Evolutionary conservation across 2,329 filamentous ascomycete species (phyloP), one percentile per base, ranked within the genome.

Genomic region (Cercospora sp.): DNA sequence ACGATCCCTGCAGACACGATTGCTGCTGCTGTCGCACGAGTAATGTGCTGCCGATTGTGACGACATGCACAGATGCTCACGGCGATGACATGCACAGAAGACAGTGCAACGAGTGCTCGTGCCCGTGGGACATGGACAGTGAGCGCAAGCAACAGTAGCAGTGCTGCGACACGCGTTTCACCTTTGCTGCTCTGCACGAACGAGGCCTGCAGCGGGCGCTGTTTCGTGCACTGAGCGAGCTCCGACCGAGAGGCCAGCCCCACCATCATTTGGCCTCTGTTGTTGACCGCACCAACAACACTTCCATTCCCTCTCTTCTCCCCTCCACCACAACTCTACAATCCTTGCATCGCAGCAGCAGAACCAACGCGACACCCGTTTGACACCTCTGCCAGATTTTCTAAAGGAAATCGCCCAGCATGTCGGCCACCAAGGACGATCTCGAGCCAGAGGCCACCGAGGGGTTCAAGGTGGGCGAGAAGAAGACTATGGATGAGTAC

Each of bases 391-490:
- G 45, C 36, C 36, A 3, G 45, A 20, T 26, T 20, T 51, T 20
- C 5, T 7, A 6, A 26, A 23, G 20, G 4, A 23, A 5, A 12
- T 23, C 45, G 18, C 9, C 64, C 63, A 75, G 20, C 71, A 80
- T 80, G 78, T 75, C 77, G 68, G 76, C 79, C 55, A 70, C 75
- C 28, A 76, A 92, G 12, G 93, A 97, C 70, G 94, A 98, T 77
- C 88, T 94, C 74, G 85, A 91, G 81, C 90, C 93, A 72, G 91
- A 95, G 84, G 87, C 90, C 83, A 97, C 94, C 73, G 90, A 94
- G 83, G 94, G 94, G 80, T 98, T 97, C 90, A 97, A 96, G 89
- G 91, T 97, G 79, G 94, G 93, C 74, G 93, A 97, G 88, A 97
- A 97, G 90, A 97, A 98, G 88, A 96, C 92, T 75, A 87, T 99